Evolutionary conservation across 1,139 yeast genomes (phyloP), one percentile per base, ranked within the genome.

Genomic region (Scheffersomyces parashehatae): DNA sequence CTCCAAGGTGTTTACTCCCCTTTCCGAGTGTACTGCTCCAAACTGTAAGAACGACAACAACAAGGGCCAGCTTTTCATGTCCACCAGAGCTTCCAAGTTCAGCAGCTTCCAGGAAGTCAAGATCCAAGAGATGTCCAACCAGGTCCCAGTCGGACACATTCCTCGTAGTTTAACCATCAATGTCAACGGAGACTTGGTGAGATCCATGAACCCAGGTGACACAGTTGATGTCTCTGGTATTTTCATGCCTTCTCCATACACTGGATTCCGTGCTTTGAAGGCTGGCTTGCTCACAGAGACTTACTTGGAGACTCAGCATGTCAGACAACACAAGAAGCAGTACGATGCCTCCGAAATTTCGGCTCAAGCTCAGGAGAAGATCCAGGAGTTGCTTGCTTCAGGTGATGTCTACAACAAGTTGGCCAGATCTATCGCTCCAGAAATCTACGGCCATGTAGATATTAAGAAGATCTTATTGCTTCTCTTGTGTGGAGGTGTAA

Each of bases 141-240:
- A 93, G 67, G 99, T 95, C 9, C 99, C 99, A 0, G 95, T 91
- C 16, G 99, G 99, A 38, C 97, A 93, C 64, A 93, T 95, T 52
- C 99, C 99, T 36, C 80, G 99, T 59, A 72, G 90, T 34, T 72
- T 95, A 50, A 80, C 87, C 5, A 79, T 91, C 42, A 97, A 93
- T 60, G 83, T 91, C 14, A 88, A 87, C 58, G 99, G 99, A 28
- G 85, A 88, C 47, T 71, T 95, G 48, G 98, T 90, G 16, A 81
- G 99, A 60, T 68, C 85, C 14, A 78, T 89, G 73, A 82, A 84
- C 53, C 99, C 99, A 1, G 99, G 99, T 58, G 99, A 95, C 65
- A 79, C 88, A 29, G 97, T 90, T 33, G 98, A 93, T 62, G 81
- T 91, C 34, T 77, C 95, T 0, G 99, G 99, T 43, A 85, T 95